phyloP scores from a whole-genome alignment of 1,284 basidiomycete genomes.

The Puccinia triticina region DNA sequence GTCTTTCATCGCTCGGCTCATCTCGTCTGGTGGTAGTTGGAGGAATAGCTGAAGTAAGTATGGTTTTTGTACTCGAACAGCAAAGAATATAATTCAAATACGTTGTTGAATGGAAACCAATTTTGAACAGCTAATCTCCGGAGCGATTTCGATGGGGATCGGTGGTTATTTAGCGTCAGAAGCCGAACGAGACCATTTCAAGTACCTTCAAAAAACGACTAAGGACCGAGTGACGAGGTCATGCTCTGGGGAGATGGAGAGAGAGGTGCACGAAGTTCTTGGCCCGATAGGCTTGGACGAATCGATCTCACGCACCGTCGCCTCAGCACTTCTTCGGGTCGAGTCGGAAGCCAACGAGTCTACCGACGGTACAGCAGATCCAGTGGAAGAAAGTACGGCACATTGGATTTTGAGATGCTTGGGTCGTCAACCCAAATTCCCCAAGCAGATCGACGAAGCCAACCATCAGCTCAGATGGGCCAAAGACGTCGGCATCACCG shows the following conservation, averaged over 20 bases:
- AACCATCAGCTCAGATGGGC: conserved; percentile 27
- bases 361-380: not conserved
- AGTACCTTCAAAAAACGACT: conserved; percentile 53
- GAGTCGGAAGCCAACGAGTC: conserved; percentile 27
- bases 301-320: conserved; percentile 70
- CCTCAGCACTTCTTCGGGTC: conserved; percentile 25
- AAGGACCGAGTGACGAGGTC: conserved; percentile 79
- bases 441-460: conserved; percentile 13
- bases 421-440: conserved; percentile 30
- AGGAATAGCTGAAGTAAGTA: conserved; percentile 73
- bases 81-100: not conserved
- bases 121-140: conserved; percentile 71
- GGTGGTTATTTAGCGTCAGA: conserved; percentile 96
- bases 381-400: conserved; percentile 64
- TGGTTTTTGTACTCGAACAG: not conserved
- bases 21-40: conserved; percentile 85
- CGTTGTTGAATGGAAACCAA: not conserved
- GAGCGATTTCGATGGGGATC: conserved; percentile 93
- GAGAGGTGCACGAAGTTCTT: conserved; percentile 85
- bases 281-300: conserved; percentile 86
- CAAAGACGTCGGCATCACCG: conserved; percentile 71
- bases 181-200: conserved; percentile 82
- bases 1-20: conserved; percentile 85
- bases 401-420: conserved; percentile 22
- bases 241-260: conserved; percentile 91